These are phyloP conservation scores for Rhynchosporium graminicola DNA, from an alignment of 2,329 filamentous ascomycete genomes.

Conservation along the genomic window DNA sequence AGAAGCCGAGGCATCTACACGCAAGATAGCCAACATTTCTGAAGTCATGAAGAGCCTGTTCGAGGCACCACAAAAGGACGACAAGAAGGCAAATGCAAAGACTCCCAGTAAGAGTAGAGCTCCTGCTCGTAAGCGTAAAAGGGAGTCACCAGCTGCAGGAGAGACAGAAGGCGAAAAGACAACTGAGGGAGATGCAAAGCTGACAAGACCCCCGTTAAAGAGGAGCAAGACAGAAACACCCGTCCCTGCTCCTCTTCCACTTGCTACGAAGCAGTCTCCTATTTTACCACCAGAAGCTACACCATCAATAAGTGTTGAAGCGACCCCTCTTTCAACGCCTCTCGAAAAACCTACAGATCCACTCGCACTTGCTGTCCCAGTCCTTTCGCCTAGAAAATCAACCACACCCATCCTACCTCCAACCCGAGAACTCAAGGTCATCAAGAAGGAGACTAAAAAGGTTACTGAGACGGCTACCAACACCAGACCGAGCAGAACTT, in stretches of 20 bases:
- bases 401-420: constrained; percentile 42
- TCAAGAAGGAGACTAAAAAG: constrained; percentile 32
- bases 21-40: constrained; percentile 53
- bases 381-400: constrained; percentile 38
- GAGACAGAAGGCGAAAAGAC: constrained; percentile 29
- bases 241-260: constrained; percentile 48
- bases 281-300: constrained; percentile 27
- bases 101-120: constrained; percentile 21
- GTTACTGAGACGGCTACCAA: constrained; percentile 23
- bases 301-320: constrained; percentile 29
- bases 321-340: constrained; percentile 20
- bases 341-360: constrained; percentile 25
- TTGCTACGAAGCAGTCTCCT: constrained; percentile 40
- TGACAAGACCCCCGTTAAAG: constrained; percentile 47
- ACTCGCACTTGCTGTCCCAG: constrained; percentile 20
- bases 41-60: constrained; percentile 48
- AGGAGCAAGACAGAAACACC: constrained; percentile 60
- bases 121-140: constrained; percentile 38
- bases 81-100: constrained; percentile 23
- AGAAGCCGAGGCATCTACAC: constrained; percentile 59
- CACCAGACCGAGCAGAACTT: constrained; percentile 28
- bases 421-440: constrained; percentile 29
- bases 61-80: constrained; percentile 30
- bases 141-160: constrained; percentile 31
- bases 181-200: constrained; percentile 27